These are phyloP conservation scores for Onygena corvina DNA, from an alignment of 2,329 filamentous ascomycete species.

Conservation along the genomic window DNA sequence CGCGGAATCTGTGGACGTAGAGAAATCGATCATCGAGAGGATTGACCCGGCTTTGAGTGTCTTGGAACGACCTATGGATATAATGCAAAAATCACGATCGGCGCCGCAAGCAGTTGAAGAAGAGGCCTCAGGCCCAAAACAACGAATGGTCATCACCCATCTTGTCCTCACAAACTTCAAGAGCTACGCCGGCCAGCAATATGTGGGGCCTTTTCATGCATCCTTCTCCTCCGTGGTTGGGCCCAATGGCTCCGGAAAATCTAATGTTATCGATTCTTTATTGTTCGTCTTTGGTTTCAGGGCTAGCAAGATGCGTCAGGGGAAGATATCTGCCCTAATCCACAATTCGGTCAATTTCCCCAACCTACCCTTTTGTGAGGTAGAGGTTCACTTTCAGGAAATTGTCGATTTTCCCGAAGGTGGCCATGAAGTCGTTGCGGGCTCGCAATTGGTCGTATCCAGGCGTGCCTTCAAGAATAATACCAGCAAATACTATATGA, in stretches of 20 bases:
- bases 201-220: constrained; percentile 90
- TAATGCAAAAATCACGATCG: constrained; percentile 74
- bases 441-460: constrained; percentile 78
- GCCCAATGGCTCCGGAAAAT: constrained; percentile 95
- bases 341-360: constrained; percentile 88
- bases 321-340: constrained; percentile 93
- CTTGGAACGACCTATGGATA: constrained; percentile 84
- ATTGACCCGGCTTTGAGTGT: constrained; percentile 65
- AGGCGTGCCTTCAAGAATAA: constrained; percentile 95
- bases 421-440: constrained; percentile 61
- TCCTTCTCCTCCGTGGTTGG: constrained; percentile 98
- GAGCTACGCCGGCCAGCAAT: constrained; percentile 89
- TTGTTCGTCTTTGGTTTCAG: constrained; percentile 99
- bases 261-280: constrained; percentile 95
- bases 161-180: constrained; percentile 95
- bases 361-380: constrained; percentile 80
- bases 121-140: constrained; percentile 64
- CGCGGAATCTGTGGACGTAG: constrained; percentile 34
- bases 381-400: constrained; percentile 92
- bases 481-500: constrained; percentile 95
- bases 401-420: constrained; percentile 77
- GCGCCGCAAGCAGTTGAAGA: constrained; percentile 52
- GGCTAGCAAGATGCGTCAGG: constrained; percentile 97
- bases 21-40: constrained; percentile 48
- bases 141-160: constrained; percentile 85